phyloP scores from a whole-genome alignment of 768 basidiomycete genomes.

The Punctularia strigosozonata region DNA sequence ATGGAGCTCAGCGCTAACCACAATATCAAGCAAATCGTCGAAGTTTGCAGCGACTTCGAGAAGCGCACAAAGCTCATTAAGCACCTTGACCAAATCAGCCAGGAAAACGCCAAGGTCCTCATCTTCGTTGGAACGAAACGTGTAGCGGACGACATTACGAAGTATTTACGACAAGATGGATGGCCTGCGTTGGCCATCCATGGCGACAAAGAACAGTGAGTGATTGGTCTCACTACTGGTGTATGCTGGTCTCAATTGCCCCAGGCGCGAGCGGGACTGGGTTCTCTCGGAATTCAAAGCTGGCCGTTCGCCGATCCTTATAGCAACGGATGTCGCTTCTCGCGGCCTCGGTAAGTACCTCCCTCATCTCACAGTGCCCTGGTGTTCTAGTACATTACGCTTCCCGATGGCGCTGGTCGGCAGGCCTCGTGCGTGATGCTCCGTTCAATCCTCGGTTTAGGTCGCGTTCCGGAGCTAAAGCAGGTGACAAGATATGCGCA shows the following conservation, averaged over 20 bases:
- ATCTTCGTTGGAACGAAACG: conserved; percentile 98
- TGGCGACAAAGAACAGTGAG: conserved; percentile 97
- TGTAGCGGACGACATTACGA: conserved; percentile 97
- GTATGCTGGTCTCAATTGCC: conserved; percentile 1
- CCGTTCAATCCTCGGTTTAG: no score
- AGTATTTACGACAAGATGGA: conserved; percentile 93
- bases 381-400: no score
- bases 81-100: conserved; percentile 92
- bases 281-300: conserved; percentile 97
- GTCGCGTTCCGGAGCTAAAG: conserved; percentile 22
- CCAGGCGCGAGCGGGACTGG: conserved; percentile 96
- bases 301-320: conserved; percentile 92
- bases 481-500: conserved; percentile 20
- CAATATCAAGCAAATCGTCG: conserved; percentile 92
- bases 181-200: conserved; percentile 99
- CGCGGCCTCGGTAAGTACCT: conserved; percentile 95
- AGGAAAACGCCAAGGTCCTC: conserved; percentile 95
- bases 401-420: no score
- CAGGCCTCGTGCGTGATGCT: no score
- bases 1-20: conserved; percentile 98
- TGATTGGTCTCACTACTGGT: conserved; percentile 6
- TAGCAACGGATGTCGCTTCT: conserved; percentile 98
- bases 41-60: conserved; percentile 95
- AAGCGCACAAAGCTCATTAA: conserved; percentile 94
- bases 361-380: conserved; percentile 37